Conservation (phyloP, 371 early-diverging fungal species). For the Syncephalis fuscata region DNA sequence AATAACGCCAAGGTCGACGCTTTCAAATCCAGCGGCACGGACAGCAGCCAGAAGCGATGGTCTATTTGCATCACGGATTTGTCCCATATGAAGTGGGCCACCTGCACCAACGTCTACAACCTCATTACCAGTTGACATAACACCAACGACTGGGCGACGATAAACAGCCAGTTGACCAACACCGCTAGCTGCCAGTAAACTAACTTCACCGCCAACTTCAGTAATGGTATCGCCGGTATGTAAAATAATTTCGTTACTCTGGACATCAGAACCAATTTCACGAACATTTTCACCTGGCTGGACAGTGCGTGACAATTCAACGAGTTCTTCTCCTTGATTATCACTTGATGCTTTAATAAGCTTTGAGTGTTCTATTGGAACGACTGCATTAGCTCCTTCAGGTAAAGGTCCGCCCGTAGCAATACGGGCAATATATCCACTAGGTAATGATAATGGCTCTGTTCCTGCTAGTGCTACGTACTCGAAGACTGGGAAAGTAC, state of each 20-base stretch:
- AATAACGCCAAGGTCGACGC: slow-evolving; percentile 61
- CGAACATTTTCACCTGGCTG: slow-evolving; percentile 43
- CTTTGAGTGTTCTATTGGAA: slow-evolving; percentile 84
- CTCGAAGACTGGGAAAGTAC: slow-evolving; percentile 47
- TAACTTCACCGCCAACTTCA: slow-evolving; percentile 63
- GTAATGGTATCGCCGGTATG: slow-evolving; percentile 37
- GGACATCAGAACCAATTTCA: slow-evolving; percentile 58
- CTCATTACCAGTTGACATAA: slow-evolving; percentile 84
- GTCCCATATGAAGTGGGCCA: slow-evolving; percentile 29
- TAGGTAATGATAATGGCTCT: slow-evolving; percentile 10
- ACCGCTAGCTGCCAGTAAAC: slow-evolving; percentile 63
- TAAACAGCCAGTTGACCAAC: slow-evolving; percentile 40
- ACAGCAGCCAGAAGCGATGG: slow-evolving; percentile 56
- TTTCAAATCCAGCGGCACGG: slow-evolving; percentile 36
- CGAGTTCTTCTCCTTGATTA: slow-evolving; percentile 35
- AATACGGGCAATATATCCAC: slow-evolving; percentile 54
- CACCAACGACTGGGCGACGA: slow-evolving; percentile 54
- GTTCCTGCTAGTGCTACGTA: slow-evolving; percentile 26
- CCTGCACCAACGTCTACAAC: slow-evolving; percentile 37
- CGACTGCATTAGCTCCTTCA: slow-evolving; percentile 63
- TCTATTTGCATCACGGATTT: slow-evolving; percentile 73
- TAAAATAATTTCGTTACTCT: slow-evolving; percentile 32
- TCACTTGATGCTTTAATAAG: slow-evolving; percentile 32
- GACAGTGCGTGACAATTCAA: slow-evolving; percentile 27
- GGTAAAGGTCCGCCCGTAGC: slow-evolving; percentile 84